These are phyloP conservation scores for Pestalotiopsis sp. DNA, from an alignment of 2,329 filamentous ascomycete genomes.

Conservation along the genomic window DNA sequence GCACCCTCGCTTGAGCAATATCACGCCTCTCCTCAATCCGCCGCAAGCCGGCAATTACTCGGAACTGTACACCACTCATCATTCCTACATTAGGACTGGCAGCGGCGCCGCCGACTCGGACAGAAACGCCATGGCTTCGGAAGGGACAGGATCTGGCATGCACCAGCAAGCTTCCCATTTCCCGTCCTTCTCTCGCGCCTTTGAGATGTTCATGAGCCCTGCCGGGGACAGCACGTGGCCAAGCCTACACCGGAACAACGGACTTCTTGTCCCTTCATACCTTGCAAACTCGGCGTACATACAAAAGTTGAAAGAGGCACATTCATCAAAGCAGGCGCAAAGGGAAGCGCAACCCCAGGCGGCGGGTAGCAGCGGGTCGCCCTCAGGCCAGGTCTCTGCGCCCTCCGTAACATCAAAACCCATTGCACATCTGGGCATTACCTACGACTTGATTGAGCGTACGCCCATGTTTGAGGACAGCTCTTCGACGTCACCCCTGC, in stretches of 20 bases:
- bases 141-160: conserved; percentile 26
- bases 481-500: conserved; percentile 65
- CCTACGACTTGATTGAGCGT: conserved; percentile 84
- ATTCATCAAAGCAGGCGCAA: conserved; percentile 61
- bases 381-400: conserved; percentile 26
- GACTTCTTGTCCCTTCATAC: conserved; percentile 85
- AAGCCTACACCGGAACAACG: conserved; percentile 36
- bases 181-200: conserved; percentile 55
- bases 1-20: conserved; percentile 41
- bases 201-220: conserved; percentile 48
- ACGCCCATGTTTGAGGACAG: conserved; percentile 64
- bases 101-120: conserved; percentile 36
- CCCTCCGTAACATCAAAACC: conserved; percentile 61
- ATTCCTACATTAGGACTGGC: conserved; percentile 21
- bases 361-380: conserved; percentile 35
- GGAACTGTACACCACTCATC: conserved; percentile 31
- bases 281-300: conserved; percentile 78
- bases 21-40: conserved; percentile 59
- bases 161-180: conserved; percentile 35
- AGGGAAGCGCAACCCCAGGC: conserved; percentile 50
- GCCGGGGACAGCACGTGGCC: conserved; percentile 24
- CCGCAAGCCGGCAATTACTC: conserved; percentile 38
- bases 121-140: conserved; percentile 29
- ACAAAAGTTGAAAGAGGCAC: conserved; percentile 71
- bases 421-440: conserved; percentile 71